A percentile compares a stretch with the other conserved stretches of the same genome.
Evolutionary conservation across 108 stramenopile genomes (phyloP).

Genomic region (Pseudonitzschia delicatissima): DNA sequence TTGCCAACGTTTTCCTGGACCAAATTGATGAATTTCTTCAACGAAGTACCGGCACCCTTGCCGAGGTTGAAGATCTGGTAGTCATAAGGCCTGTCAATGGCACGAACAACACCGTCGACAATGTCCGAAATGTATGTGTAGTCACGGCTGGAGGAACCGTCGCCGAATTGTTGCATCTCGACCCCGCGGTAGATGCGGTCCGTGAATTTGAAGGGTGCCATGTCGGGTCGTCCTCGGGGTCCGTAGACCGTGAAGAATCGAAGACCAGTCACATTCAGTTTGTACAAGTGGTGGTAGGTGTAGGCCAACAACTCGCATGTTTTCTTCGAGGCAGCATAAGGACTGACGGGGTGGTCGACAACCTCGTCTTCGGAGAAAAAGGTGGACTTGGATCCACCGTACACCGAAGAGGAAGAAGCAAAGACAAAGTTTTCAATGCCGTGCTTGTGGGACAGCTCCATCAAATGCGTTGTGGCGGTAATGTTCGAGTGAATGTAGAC

Average conservation of each 20-base stretch:
- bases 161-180: conserved; percentile 95
- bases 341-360: conserved; percentile 84
- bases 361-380: conserved; percentile 87
- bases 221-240: conserved; percentile 96
- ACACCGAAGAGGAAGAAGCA: conserved; percentile 87
- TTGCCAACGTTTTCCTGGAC: conserved; percentile 81
- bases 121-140: conserved; percentile 95
- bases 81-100: conserved; percentile 80
- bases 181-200: conserved; percentile 88
- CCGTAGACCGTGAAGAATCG: conserved; percentile 99
- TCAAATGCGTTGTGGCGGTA: conserved; percentile 78
- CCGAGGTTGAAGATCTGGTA: conserved; percentile 94
- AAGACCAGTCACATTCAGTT: conserved; percentile 77
- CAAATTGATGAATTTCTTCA: conserved; percentile 80
- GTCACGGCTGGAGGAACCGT: conserved; percentile 84
- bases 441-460: conserved; percentile 71
- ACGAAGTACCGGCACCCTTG: conserved; percentile 74
- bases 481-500: conserved; percentile 93
- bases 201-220: conserved; percentile 99
- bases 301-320: conserved; percentile 88
- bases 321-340: conserved; percentile 74
- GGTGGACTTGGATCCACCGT: conserved; percentile 84
- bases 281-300: conserved; percentile 90
- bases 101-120: conserved; percentile 83
- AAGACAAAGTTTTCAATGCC: conserved; percentile 84